These are phyloP conservation scores for Metschnikowia shivogae DNA, from an alignment of 805 yeast species.

Conservation along the genomic window DNA sequence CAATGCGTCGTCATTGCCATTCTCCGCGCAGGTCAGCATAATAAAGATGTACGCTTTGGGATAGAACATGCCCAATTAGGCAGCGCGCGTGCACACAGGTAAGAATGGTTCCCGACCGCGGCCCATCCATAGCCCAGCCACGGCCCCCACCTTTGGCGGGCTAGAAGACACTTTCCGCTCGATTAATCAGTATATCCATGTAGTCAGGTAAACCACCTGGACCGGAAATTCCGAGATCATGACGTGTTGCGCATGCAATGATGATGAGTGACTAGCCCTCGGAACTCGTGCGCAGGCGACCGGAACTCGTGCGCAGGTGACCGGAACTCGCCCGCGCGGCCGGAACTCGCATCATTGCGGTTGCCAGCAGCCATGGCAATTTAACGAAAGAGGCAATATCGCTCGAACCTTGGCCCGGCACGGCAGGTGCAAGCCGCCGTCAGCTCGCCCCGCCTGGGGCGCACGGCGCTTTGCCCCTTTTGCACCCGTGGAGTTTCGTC, in stretches of 20 bases:
- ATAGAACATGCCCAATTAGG: conserved; percentile 4
- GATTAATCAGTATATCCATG: no score
- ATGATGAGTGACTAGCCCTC: conserved; percentile 4
- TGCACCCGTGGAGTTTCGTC: neutral
- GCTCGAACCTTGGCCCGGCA: neutral
- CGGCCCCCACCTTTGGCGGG: no score
- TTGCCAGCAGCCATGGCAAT: conserved; percentile 2
- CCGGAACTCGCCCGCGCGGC: neutral
- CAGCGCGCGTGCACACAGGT: conserved; percentile 2
- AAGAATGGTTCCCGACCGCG: neutral
- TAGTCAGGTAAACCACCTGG: no score
- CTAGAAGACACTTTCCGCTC: no score
- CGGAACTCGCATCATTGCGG: conserved; percentile 4
- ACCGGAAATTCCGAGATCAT: neutral
- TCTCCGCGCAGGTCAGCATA: conserved; percentile 1
- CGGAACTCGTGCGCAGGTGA: no score
- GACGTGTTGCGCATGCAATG: conserved; percentile 5
- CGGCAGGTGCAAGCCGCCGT: neutral
- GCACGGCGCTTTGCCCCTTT: neutral
- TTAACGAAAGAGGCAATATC: conserved; percentile 4
- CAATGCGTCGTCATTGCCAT: neutral
- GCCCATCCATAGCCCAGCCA: neutral
- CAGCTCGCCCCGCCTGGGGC: neutral
- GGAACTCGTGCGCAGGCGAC: neutral
- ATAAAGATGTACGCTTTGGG: conserved; percentile 4